Percentiles rank a stretch among this genome's conserved stretches.
Conservation (phyloP, 2,329 filamentous ascomycete genomes). For the Oidium heveae region DNA sequence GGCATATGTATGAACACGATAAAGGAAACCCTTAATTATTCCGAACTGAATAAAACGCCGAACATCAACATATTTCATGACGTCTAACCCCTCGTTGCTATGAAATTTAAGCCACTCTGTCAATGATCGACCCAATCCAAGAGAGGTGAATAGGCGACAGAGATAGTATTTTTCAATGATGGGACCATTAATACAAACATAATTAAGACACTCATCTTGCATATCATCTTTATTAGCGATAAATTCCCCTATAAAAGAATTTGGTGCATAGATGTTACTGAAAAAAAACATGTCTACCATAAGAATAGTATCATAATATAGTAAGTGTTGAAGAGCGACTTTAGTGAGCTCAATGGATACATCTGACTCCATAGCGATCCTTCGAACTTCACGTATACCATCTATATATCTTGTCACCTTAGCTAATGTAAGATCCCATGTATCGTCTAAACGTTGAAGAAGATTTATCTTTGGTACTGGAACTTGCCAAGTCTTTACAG, state of each 20-base stretch:
- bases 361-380: slow-evolving; percentile 64
- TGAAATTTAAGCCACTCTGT: slow-evolving; percentile 68
- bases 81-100: slow-evolving; percentile 34
- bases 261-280: slow-evolving; percentile 66
- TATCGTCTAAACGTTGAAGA: slow-evolving; percentile 34
- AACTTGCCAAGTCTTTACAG: slow-evolving; percentile 72
- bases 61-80: slow-evolving; percentile 59
- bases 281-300: slow-evolving; percentile 93
- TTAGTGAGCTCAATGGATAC: slow-evolving; percentile 70
- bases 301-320: slow-evolving; percentile 80
- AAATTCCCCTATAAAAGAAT: slow-evolving; percentile 54
- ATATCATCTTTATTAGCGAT: slow-evolving; percentile 46
- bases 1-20: slow-evolving; percentile 79
- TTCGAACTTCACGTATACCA: slow-evolving; percentile 68
- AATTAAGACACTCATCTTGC: slow-evolving; percentile 69
- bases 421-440: slow-evolving; percentile 53
- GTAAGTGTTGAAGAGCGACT: slow-evolving; percentile 63
- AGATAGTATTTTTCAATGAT: slow-evolving; percentile 34
- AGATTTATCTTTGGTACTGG: slow-evolving; percentile 51
- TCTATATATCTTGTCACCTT: slow-evolving; percentile 71
- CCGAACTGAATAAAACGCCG: slow-evolving; percentile 86
- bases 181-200: slow-evolving; percentile 26
- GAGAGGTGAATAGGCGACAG: slow-evolving; percentile 62
- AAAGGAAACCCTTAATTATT: slow-evolving; percentile 81
- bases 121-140: slow-evolving; percentile 61